Percentiles rank a stretch among this genome's conserved stretches.
phyloP scores from a whole-genome alignment of 306 rosid genomes.

The Dalbergia cultrata region DNA sequence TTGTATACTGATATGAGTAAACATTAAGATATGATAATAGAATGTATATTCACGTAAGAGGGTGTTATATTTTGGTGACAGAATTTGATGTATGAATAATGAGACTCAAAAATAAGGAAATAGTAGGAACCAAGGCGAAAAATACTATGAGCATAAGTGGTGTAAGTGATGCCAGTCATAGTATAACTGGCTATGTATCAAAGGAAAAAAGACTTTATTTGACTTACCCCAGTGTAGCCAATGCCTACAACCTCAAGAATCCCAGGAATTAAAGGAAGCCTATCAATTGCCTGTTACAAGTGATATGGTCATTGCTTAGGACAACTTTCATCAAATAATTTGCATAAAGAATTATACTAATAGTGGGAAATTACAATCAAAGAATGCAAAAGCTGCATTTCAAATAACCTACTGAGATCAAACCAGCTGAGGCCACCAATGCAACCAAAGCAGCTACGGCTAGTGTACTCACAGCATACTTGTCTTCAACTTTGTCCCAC shows the following conservation, averaged over 20 bases:
- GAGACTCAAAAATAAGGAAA: neutral
- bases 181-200: slow-evolving; percentile 30
- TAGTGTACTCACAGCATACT: slow-evolving; percentile 85
- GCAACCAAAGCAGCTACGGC: slow-evolving; percentile 69
- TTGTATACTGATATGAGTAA: no score
- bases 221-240: slow-evolving; percentile 90
- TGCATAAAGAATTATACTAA: neutral
- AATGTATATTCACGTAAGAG: no score
- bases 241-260: slow-evolving; percentile 88
- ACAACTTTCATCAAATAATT: slow-evolving; percentile 14
- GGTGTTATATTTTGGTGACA: no score
- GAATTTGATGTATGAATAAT: no score
- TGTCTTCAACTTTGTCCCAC: slow-evolving; percentile 98
- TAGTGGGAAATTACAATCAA: slow-evolving; percentile 4
- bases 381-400: slow-evolving; percentile 16
- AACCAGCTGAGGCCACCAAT: slow-evolving; percentile 75
- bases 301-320: slow-evolving; percentile 38
- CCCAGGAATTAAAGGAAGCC: slow-evolving; percentile 92
- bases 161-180: slow-evolving; percentile 5
- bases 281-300: slow-evolving; percentile 83
- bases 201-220: neutral
- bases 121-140: slow-evolving; percentile 6
- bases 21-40: no score
- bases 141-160: slow-evolving; percentile 13
- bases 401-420: slow-evolving; percentile 71